Evolutionary conservation across 768 basidiomycete species (phyloP).

Genomic region (Lentinula lateritia): DNA sequence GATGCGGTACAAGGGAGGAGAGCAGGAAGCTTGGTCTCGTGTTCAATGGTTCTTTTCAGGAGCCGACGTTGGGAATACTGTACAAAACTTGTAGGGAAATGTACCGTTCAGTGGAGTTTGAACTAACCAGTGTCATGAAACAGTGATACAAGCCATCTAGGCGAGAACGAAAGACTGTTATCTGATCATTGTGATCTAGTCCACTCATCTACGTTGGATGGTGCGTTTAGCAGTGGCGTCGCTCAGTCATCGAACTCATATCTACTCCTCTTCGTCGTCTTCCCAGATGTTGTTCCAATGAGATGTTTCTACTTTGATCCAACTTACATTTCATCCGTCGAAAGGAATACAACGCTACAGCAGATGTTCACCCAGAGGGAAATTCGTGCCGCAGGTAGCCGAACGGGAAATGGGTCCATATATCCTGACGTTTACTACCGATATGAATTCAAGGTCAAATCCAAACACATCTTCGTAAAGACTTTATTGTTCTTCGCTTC

Average conservation of each 20-base stretch:
- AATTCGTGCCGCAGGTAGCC: not conserved
- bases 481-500: not conserved
- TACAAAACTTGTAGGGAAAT: not conserved
- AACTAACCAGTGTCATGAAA: not conserved
- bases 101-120: not conserved
- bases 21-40: not conserved
- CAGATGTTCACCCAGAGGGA: not conserved
- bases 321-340: not conserved
- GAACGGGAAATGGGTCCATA: not conserved
- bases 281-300: not conserved
- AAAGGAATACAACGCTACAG: not conserved
- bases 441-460: not conserved
- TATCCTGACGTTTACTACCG: not conserved
- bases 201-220: not conserved
- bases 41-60: conserved; percentile 2
- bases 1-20: not conserved
- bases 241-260: too few relatives aligned
- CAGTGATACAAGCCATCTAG: not conserved
- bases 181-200: not conserved
- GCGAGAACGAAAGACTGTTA: not conserved
- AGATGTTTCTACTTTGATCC: not conserved
- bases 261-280: not conserved
- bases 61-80: not conserved
- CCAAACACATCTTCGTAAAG: not conserved
- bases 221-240: not conserved